Conservation (phyloP, 257 asterid species). For the Asclepias syriaca region DNA sequence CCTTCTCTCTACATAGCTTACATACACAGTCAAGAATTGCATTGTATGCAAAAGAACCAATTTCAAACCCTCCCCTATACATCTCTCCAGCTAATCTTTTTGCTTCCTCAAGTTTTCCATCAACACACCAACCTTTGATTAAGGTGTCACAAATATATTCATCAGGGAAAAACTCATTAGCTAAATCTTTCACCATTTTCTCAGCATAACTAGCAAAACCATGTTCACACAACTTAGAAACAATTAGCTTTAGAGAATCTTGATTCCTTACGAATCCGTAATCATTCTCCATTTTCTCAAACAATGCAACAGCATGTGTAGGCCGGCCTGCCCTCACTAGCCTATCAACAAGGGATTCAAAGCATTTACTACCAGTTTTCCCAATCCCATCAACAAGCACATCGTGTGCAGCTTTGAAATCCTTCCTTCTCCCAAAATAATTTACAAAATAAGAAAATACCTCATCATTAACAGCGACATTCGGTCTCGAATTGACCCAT, state of each 20-base stretch:
- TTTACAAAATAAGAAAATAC: constrained; percentile 48
- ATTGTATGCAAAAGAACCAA: constrained; percentile 56
- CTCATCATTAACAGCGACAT: constrained; percentile 49
- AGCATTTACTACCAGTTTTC: constrained; percentile 43
- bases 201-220: constrained; percentile 85
- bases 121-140: constrained; percentile 85
- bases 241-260: constrained; percentile 55
- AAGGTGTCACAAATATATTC: constrained; percentile 65
- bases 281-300: constrained; percentile 67
- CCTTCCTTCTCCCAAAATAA: constrained; percentile 87
- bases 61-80: constrained; percentile 81
- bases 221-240: constrained; percentile 54
- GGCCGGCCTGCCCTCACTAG: constrained; percentile 82
- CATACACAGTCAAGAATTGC: constrained; percentile 83
- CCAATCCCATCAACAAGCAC: constrained; percentile 55
- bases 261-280: constrained; percentile 54
- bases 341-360: constrained; percentile 65
- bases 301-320: constrained; percentile 55
- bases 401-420: constrained; percentile 78
- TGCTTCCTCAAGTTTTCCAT: constrained; percentile 72
- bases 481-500: constrained; percentile 63
- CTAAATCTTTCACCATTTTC: constrained; percentile 77
- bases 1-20: constrained; percentile 75
- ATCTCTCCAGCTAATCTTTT: constrained; percentile 70
- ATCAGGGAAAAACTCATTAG: constrained; percentile 86